Base-by-base conservation (phyloP, 345 rosid species). In the Salix viminalis region DNA sequence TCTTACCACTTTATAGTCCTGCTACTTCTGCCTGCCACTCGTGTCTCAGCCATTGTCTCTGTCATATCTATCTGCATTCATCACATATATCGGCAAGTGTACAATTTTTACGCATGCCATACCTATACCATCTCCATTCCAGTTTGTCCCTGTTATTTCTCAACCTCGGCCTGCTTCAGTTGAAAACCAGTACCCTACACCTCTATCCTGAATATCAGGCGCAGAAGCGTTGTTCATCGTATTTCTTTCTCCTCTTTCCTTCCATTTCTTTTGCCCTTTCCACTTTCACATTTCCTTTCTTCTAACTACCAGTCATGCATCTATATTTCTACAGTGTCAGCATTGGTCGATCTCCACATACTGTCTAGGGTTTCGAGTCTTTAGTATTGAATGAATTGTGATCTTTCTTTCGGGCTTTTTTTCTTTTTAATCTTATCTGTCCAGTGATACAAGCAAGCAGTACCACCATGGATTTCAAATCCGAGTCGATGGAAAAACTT, bases 151-250 rank as follows among this genome's bases (percentile, higher is more conserved):
- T 81, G 73, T 65, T 74, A 36, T 68, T 77, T 69, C 50, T 76
- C 98, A 89, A 94, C 95, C 97, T 91, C 95, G 87, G 88, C 91
- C 91, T 83, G 89, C 84, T 85, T 86, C 84, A 74, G 67, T 64
- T 69, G 71, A 82, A 84, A 82, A 73, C 46, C 65, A 79, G 77
- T 70, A 80, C 76, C 70, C 58, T 68, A 48, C 24, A 18, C 68
- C 50, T 52, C 71, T 65, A 71, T 73, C 67, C 37, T 58, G 67
- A 67, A 85, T 69, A 84, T 89, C 84, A 83, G 88, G 94, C 73
- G 76, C 88, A 77, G 92, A 92, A 92, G 96, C 85, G 96, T 94
- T 94, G 98, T 74, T 81, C 85, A 71, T 79, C 64, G 76, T 32
- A 56, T 41, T 72, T 65, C 60, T 24, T 21, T 52, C 16, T 4